Conservation (phyloP, 257 asterid species). For the Leonotis leonurus region DNA sequence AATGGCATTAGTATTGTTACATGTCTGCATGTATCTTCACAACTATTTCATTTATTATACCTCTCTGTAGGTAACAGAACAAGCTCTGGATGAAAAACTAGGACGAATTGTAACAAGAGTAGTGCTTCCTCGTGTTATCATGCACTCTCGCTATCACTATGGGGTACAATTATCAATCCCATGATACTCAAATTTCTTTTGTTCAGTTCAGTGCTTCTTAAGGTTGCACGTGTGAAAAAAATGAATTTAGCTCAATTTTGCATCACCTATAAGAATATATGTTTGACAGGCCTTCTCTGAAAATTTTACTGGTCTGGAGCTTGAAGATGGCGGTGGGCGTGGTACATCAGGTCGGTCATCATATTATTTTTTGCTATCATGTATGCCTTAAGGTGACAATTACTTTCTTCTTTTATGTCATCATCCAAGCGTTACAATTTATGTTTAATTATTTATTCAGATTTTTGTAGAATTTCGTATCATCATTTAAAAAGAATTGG, state of each 20-base stretch:
- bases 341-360: constrained; percentile 76
- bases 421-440: background rate
- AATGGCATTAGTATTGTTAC: background rate
- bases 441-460: background rate
- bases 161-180: constrained; percentile 38
- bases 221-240: background rate
- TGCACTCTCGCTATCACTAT: constrained; percentile 89
- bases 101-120: constrained; percentile 77
- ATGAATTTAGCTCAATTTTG: background rate
- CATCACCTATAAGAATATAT: background rate
- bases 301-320: constrained; percentile 92
- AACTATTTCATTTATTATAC: background rate
- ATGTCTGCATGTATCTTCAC: background rate
- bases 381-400: background rate
- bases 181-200: background rate
- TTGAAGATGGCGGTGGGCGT: constrained; percentile 98
- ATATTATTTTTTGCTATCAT: background rate
- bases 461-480: too few relatives aligned
- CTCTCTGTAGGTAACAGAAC: constrained; percentile 62
- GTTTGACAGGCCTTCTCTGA: constrained; percentile 67
- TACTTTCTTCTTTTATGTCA: background rate
- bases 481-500: background rate
- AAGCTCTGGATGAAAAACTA: constrained; percentile 72
- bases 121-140: constrained; percentile 89
- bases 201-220: background rate